A percentile compares a stretch with the other conserved stretches of the same genome.
Evolutionary conservation across 1,284 basidiomycete genomes (phyloP).

Genomic region (Tylopilus sp.): DNA sequence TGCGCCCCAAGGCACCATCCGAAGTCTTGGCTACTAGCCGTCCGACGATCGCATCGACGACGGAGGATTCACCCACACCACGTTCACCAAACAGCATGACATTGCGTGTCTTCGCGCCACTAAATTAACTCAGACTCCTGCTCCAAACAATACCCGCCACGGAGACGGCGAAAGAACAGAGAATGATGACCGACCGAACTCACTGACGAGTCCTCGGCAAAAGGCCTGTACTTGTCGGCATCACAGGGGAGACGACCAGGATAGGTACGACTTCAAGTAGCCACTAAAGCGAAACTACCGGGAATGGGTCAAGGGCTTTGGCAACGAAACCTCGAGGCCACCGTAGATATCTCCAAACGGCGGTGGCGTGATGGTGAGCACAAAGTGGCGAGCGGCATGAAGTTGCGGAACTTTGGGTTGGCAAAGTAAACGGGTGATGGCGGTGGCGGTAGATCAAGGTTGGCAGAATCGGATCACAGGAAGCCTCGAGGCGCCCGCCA

Average conservation of each 20-base stretch:
- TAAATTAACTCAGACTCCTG: no score
- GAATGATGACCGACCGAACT: slow-evolving; percentile 3
- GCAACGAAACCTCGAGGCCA: no score
- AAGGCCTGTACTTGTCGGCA: not conserved
- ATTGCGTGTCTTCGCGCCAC: slow-evolving; percentile 18
- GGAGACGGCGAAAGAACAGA: not conserved
- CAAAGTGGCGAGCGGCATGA: no score
- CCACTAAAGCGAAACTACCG: not conserved
- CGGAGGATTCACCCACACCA: slow-evolving; percentile 30
- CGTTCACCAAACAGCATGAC: slow-evolving; percentile 28
- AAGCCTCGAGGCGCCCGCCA: no score
- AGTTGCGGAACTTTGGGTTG: no score
- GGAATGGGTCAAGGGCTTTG: not conserved
- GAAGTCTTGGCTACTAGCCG: slow-evolving; percentile 12
- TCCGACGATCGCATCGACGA: slow-evolving; percentile 25
- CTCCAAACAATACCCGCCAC: not conserved
- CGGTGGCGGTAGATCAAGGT: no score
- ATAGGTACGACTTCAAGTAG: not conserved
- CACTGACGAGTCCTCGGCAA: slow-evolving; percentile 1
- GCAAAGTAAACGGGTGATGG: no score
- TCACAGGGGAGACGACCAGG: not conserved
- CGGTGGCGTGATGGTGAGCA: no score
- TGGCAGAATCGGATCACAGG: no score
- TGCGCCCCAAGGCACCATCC: slow-evolving; percentile 19
- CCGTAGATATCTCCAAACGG: no score